Percentiles rank a stretch among this genome's conserved stretches.
phyloP scores from a whole-genome alignment of 805 yeast species.

The Saturnispora dispora region DNA sequence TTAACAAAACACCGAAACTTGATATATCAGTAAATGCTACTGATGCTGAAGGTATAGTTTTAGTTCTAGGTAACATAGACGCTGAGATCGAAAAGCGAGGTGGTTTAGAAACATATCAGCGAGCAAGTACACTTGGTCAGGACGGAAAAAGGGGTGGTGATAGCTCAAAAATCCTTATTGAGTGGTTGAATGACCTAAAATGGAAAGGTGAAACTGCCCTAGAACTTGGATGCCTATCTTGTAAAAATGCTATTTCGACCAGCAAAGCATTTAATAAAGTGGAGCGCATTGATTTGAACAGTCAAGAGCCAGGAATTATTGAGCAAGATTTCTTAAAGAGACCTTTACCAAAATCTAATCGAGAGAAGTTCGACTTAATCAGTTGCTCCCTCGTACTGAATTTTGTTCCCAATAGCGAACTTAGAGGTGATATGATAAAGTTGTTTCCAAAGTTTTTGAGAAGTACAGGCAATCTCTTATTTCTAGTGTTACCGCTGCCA shows the following conservation, averaged over 20 bases:
- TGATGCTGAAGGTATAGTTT: constrained; percentile 14
- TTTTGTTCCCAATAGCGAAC: constrained; percentile 66
- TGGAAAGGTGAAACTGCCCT: constrained; percentile 31
- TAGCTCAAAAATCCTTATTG: constrained; percentile 71
- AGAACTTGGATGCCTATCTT: constrained; percentile 78
- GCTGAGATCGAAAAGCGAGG: constrained; percentile 58
- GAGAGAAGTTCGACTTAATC: constrained; percentile 50
- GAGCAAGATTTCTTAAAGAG: constrained; percentile 83
- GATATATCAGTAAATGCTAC: constrained; percentile 4
- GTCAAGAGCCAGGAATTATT: constrained; percentile 60
- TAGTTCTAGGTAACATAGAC: constrained; percentile 44
- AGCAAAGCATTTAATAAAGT: constrained; percentile 44
- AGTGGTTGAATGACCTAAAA: constrained; percentile 42
- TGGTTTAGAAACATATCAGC: constrained; percentile 71
- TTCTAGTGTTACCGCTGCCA: constrained; percentile 82
- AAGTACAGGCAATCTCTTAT: constrained; percentile 34
- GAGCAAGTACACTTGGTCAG: constrained; percentile 84
- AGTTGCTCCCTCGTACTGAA: constrained; percentile 85
- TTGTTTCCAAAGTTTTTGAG: constrained; percentile 48
- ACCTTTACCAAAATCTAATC: constrained; percentile 41
- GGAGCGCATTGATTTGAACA: constrained; percentile 66
- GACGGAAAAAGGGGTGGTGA: constrained; percentile 77
- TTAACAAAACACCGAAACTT: constrained; percentile 20
- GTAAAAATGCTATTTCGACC: constrained; percentile 58
- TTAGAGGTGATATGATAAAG: constrained; percentile 70